Evolutionary conservation across 2,329 filamentous ascomycete species (phyloP).

Genomic region (Monilinia laxa): DNA sequence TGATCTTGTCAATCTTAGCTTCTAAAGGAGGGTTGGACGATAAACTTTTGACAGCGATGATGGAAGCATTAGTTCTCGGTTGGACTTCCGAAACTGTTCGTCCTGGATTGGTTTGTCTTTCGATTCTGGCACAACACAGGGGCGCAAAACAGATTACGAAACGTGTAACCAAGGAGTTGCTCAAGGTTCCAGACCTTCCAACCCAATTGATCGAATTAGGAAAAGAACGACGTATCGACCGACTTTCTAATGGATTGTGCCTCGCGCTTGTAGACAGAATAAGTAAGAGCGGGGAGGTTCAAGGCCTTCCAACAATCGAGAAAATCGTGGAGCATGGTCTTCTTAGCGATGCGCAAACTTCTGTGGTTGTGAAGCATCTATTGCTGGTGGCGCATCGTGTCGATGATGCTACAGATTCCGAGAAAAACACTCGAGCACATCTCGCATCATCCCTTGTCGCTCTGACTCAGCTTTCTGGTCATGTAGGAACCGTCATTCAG

Average conservation of each 20-base stretch:
- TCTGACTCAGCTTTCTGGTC: slow-evolving; percentile 59
- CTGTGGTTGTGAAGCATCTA: slow-evolving; percentile 65
- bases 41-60: slow-evolving; percentile 75
- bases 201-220: slow-evolving; percentile 60
- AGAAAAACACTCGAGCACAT: slow-evolving; percentile 58
- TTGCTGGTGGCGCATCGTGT: slow-evolving; percentile 60
- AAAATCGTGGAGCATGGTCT: slow-evolving; percentile 59
- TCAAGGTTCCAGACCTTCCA: slow-evolving; percentile 62
- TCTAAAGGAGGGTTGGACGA: slow-evolving; percentile 80
- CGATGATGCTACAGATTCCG: slow-evolving; percentile 53
- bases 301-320: slow-evolving; percentile 59
- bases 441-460: slow-evolving; percentile 66
- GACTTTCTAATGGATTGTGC: slow-evolving; percentile 69
- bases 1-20: slow-evolving; percentile 83
- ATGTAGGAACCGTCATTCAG: slow-evolving; percentile 62
- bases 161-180: slow-evolving; percentile 66
- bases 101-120: slow-evolving; percentile 75
- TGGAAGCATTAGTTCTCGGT: slow-evolving; percentile 80
- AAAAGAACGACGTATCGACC: slow-evolving; percentile 65
- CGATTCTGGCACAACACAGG: slow-evolving; percentile 78
- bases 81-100: slow-evolving; percentile 73
- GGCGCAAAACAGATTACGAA: slow-evolving; percentile 67
- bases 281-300: slow-evolving; percentile 58
- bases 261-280: slow-evolving; percentile 62
- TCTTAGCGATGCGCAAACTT: slow-evolving; percentile 61